Evolutionary conservation across 345 rosid species (phyloP).

Genomic region (Lepidium sativum): DNA sequence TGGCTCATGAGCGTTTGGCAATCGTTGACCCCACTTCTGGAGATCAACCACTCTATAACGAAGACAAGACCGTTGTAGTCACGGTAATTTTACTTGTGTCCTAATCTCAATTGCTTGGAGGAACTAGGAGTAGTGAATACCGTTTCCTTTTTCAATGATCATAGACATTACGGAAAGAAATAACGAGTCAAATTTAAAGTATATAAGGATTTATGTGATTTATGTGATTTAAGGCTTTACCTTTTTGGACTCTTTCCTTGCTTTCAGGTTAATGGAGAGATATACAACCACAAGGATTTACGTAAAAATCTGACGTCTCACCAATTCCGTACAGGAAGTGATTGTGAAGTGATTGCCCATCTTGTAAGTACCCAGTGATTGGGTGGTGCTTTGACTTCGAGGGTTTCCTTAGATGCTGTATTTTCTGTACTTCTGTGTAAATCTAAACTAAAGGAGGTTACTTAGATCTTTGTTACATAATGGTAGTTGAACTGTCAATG

Average conservation of each 20-base stretch:
- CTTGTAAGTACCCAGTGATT: constrained; percentile 46
- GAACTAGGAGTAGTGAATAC: background rate
- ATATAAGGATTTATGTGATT: background rate
- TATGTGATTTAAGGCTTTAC: background rate
- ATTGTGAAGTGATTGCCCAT: constrained; percentile 86
- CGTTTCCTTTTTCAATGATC: background rate
- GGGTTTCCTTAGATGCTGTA: background rate
- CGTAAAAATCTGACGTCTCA: constrained; percentile 51
- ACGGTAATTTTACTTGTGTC: constrained; percentile 37
- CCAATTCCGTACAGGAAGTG: constrained; percentile 70
- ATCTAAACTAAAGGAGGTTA: background rate
- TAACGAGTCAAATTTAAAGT: background rate
- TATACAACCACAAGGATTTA: constrained; percentile 67
- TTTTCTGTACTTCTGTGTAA: background rate
- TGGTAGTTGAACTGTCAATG: background rate
- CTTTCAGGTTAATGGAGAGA: constrained; percentile 78
- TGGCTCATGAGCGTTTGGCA: constrained; percentile 78
- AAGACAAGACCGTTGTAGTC: constrained; percentile 62
- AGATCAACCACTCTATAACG: constrained; percentile 77
- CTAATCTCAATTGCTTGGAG: background rate
- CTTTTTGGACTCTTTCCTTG: background rate
- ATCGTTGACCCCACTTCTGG: constrained; percentile 80
- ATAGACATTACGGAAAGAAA: background rate
- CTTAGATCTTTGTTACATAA: background rate
- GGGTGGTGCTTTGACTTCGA: background rate